These are phyloP conservation scores for Globisporangium carolinianum DNA, from an alignment of 352 stramenopile genomes.

Conservation along the genomic window DNA sequence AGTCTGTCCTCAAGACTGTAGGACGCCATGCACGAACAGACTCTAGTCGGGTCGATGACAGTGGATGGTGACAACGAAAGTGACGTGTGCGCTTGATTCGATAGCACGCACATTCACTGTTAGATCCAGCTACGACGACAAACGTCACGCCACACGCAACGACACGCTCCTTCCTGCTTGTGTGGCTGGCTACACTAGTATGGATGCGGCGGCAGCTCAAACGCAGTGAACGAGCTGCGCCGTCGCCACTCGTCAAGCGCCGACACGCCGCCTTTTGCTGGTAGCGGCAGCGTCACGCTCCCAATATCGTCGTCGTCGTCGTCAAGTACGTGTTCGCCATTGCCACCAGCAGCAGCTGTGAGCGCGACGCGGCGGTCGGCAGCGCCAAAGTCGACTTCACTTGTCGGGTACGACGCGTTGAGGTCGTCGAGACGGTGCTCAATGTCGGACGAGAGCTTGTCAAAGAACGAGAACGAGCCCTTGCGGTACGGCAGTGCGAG, in stretches of 20 bases:
- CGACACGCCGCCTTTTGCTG: constrained; percentile 2
- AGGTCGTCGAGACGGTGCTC: constrained; percentile 50
- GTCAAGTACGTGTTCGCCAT: not conserved
- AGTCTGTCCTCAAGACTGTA: too few relatives aligned
- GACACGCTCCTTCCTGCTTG: not conserved
- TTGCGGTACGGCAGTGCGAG: constrained; percentile 32
- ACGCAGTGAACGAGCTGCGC: constrained; percentile 11
- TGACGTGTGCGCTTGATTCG: too few relatives aligned
- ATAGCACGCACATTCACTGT: too few relatives aligned
- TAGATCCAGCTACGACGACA: not conserved
- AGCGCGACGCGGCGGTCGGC: not conserved
- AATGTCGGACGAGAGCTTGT: constrained; percentile 74
- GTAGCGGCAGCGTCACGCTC: constrained; percentile 11
- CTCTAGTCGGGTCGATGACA: too few relatives aligned
- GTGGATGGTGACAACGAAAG: not conserved
- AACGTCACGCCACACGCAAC: not conserved
- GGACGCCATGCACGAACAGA: too few relatives aligned
- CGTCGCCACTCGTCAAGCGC: constrained; percentile 12
- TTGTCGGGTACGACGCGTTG: constrained; percentile 29
- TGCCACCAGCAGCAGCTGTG: not conserved
- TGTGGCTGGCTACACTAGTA: not conserved
- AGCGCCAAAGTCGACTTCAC: constrained; percentile 15
- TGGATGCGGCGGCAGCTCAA: not conserved
- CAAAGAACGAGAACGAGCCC: constrained; percentile 85
- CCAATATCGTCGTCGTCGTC: constrained; percentile 5